Evolutionary conservation across 129 eudicot species (phyloP).

Genomic region (Pseudognaphalium luteoalbum): DNA sequence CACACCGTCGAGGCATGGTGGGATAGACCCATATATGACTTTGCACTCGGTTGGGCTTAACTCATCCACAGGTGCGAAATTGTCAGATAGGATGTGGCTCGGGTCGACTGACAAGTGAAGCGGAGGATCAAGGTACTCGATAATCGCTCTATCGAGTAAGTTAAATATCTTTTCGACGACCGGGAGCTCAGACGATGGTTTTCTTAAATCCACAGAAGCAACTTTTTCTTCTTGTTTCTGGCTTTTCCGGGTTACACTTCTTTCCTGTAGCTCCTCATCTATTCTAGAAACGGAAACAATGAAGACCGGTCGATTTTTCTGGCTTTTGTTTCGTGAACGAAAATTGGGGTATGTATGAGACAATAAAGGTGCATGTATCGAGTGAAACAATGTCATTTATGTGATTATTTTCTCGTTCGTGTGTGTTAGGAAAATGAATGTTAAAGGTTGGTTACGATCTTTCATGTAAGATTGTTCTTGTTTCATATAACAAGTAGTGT

Average conservation of each 20-base stretch:
- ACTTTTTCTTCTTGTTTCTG: background rate
- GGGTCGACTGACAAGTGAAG: slow-evolving; percentile 22
- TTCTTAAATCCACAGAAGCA: background rate
- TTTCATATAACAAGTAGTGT: background rate
- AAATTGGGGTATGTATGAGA: background rate
- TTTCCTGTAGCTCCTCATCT: background rate
- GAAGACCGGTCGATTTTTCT: background rate
- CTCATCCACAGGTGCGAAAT: slow-evolving; percentile 22
- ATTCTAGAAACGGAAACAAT: background rate
- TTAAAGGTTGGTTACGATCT: background rate
- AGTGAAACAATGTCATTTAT: background rate
- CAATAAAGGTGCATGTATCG: background rate
- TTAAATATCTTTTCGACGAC: background rate
- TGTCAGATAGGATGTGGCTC: slow-evolving; percentile 8
- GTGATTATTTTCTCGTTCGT: background rate
- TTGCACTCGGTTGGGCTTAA: slow-evolving; percentile 16
- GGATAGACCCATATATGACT: slow-evolving; percentile 16
- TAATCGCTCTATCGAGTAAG: background rate
- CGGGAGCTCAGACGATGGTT: background rate
- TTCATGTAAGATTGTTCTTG: background rate
- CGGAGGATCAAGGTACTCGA: background rate
- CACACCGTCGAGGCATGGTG: slow-evolving; percentile 42
- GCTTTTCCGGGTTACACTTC: background rate
- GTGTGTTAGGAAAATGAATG: background rate
- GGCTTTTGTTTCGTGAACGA: background rate